phyloP scores from a whole-genome alignment of 495 filamentous ascomycete species.

The Trypethelium eluteriae region DNA sequence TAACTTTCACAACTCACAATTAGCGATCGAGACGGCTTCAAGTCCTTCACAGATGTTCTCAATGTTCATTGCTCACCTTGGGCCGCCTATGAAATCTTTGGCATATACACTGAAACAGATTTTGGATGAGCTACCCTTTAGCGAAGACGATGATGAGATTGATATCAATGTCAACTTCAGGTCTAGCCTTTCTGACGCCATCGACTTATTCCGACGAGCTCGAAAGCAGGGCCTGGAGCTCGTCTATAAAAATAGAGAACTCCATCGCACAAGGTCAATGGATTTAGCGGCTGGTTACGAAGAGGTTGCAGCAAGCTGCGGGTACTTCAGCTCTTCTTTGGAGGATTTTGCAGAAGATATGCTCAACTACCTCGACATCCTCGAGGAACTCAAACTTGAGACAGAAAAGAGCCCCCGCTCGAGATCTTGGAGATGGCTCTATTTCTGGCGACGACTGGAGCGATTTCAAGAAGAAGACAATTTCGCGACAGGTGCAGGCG shows the following conservation, averaged over 20 bases:
- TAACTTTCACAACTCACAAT: neutral
- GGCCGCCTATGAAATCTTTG: conserved; percentile 89
- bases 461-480: neutral
- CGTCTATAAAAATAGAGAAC: conserved; percentile 69
- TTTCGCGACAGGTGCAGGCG: neutral
- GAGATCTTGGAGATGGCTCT: conserved; percentile 79
- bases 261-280: conserved; percentile 54
- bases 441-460: conserved; percentile 55
- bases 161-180: conserved; percentile 69
- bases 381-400: conserved; percentile 73
- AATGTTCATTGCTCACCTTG: conserved; percentile 75
- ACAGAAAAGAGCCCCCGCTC: conserved; percentile 48
- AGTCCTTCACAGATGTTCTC: conserved; percentile 76
- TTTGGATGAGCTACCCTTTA: conserved; percentile 79
- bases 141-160: conserved; percentile 54
- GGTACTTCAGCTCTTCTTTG: conserved; percentile 86
- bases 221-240: conserved; percentile 64
- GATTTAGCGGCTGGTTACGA: conserved; percentile 88
- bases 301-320: conserved; percentile 91
- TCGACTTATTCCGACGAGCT: conserved; percentile 66
- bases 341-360: conserved; percentile 86
- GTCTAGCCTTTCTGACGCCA: conserved; percentile 67
- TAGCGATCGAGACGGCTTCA: conserved; percentile 22
- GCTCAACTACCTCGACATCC: conserved; percentile 66
- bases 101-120: conserved; percentile 84